These are phyloP conservation scores for Cladobotryum protrusum DNA, from an alignment of 2,329 filamentous ascomycete species.

Conservation along the genomic window DNA sequence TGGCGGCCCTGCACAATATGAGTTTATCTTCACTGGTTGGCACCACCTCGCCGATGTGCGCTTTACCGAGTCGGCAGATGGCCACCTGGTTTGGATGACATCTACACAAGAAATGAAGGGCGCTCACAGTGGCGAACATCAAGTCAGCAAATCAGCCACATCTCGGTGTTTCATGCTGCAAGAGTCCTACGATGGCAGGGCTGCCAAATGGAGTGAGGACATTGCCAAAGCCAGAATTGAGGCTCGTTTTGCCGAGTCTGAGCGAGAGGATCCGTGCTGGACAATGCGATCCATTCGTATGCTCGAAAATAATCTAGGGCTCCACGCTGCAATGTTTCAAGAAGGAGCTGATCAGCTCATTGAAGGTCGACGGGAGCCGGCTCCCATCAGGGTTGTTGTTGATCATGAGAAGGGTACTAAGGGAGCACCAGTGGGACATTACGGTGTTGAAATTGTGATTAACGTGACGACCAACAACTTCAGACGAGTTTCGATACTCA, in stretches of 20 bases:
- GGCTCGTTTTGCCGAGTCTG: conserved; percentile 73
- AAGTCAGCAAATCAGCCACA: conserved; percentile 43
- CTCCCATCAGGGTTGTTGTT: conserved; percentile 65
- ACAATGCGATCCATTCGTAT: conserved; percentile 65
- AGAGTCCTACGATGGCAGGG: conserved; percentile 72
- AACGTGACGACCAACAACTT: conserved; percentile 53
- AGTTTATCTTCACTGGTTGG: conserved; percentile 71
- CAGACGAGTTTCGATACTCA: conserved; percentile 44
- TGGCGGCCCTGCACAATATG: conserved; percentile 55
- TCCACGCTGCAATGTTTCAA: conserved; percentile 66
- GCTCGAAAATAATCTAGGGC: conserved; percentile 51
- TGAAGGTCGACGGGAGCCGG: conserved; percentile 60
- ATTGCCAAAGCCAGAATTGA: conserved; percentile 81
- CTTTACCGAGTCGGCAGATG: conserved; percentile 64
- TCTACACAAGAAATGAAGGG: conserved; percentile 56
- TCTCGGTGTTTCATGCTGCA: conserved; percentile 65
- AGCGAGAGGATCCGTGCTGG: conserved; percentile 77
- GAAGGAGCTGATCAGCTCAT: conserved; percentile 57
- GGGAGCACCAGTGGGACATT: conserved; percentile 59
- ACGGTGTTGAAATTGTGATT: conserved; percentile 65
- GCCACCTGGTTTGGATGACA: conserved; percentile 61
- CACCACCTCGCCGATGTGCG: conserved; percentile 63
- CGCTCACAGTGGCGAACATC: conserved; percentile 38
- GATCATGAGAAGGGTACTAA: conserved; percentile 63
- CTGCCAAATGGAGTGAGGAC: conserved; percentile 73